Percentiles rank a stretch among this genome's conserved stretches.
phyloP scores from a whole-genome alignment of 1,284 basidiomycete species.

The Hemileia vastatrix region DNA sequence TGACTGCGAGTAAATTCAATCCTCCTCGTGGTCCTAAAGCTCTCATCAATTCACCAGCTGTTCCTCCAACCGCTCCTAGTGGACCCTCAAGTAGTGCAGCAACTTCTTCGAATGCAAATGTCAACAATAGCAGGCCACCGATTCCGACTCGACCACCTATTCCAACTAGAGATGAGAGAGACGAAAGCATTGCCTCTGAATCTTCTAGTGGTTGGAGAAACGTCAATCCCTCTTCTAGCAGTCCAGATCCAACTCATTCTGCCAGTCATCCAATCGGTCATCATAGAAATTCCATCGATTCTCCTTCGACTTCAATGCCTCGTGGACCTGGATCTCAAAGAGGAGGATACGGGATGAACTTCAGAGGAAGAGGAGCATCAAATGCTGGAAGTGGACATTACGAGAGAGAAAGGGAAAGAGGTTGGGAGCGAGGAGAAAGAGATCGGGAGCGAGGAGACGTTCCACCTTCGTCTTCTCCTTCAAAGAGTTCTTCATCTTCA shows the following conservation, averaged over 20 bases:
- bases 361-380: not conserved
- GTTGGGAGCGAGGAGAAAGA: too few species aligned
- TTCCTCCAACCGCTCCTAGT: not conserved
- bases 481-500: not conserved
- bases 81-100: not conserved
- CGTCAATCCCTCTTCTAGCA: not conserved
- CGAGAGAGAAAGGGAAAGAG: not conserved
- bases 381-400: not conserved
- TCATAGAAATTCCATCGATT: not conserved
- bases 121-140: not conserved
- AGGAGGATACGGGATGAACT: not conserved
- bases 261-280: not conserved
- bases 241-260: not conserved
- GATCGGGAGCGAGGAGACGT: too few species aligned
- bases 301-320: not conserved
- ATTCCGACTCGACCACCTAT: not conserved
- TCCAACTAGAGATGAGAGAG: not conserved
- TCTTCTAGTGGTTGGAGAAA: not conserved
- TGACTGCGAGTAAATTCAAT: slow-evolving; percentile 10
- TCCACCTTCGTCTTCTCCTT: not conserved
- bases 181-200: not conserved
- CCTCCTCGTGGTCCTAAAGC: slow-evolving; percentile 25
- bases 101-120: not conserved
- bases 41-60: slow-evolving; percentile 22
- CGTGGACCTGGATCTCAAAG: not conserved